Evolutionary conservation across 768 basidiomycete species (phyloP).

Genomic region (Trametes gibbosa): DNA sequence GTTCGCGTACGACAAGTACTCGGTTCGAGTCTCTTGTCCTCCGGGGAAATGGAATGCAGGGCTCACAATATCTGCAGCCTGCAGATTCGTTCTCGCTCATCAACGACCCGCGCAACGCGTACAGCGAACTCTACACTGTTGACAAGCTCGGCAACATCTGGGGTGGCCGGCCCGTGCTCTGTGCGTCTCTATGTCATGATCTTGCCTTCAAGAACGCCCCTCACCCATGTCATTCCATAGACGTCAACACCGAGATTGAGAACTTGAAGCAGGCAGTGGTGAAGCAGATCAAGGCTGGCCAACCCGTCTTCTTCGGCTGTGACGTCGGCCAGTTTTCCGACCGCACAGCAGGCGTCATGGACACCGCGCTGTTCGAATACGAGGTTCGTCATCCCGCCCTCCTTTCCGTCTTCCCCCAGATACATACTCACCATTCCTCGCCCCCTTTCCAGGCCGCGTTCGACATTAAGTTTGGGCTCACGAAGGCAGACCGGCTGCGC

Average conservation of each 20-base stretch:
- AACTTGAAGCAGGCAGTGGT: slow-evolving; percentile 82
- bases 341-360: slow-evolving; percentile 76
- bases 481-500: slow-evolving; percentile 82
- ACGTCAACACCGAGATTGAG: slow-evolving; percentile 85
- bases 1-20: slow-evolving; percentile 31
- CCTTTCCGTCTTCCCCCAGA: no score
- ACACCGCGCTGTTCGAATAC: slow-evolving; percentile 76
- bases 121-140: slow-evolving; percentile 83
- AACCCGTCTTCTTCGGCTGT: slow-evolving; percentile 94
- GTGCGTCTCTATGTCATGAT: slow-evolving; percentile 44
- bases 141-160: slow-evolving; percentile 91
- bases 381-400: slow-evolving; percentile 44
- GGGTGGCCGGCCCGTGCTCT: slow-evolving; percentile 81
- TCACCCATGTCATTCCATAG: slow-evolving; percentile 27
- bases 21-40: slow-evolving; percentile 16
- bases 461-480: slow-evolving; percentile 73
- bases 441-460: slow-evolving; percentile 63
- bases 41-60: background rate
- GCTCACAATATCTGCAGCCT: slow-evolving; percentile 40
- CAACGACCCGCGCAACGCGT: slow-evolving; percentile 89
- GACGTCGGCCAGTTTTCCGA: slow-evolving; percentile 91
- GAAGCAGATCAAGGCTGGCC: slow-evolving; percentile 82
- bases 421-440: background rate
- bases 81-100: slow-evolving; percentile 87
- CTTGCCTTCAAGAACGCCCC: no score